Conservation (phyloP, 495 filamentous ascomycete species). For the Lichina pygmaea region DNA sequence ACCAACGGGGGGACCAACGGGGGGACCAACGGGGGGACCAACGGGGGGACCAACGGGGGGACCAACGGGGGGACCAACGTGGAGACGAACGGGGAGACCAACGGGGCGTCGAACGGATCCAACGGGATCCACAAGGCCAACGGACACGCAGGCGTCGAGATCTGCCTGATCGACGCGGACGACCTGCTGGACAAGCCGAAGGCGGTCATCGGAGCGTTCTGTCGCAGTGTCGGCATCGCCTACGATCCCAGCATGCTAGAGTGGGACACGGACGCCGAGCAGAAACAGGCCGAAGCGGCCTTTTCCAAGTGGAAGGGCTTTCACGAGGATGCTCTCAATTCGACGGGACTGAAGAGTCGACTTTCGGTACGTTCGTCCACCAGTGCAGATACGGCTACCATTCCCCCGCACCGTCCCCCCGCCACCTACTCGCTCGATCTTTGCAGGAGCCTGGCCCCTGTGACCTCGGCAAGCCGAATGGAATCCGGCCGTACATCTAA, state of each 20-base stretch:
- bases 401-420: conserved; percentile 14
- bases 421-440: neutral
- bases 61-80: too few species aligned
- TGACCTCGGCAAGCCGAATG: neutral
- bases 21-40: too few species aligned
- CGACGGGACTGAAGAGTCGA: conserved; percentile 41
- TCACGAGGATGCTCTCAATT: conserved; percentile 78
- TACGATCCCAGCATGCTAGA: conserved; percentile 48
- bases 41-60: too few species aligned
- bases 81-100: conserved; percentile 11
- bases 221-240: conserved; percentile 44
- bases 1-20: too few species aligned
- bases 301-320: conserved; percentile 97
- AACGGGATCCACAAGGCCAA: conserved; percentile 2
- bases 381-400: conserved; percentile 37
- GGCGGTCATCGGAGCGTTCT: conserved; percentile 47
- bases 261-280: conserved; percentile 52
- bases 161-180: conserved; percentile 87
- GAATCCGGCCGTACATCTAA: too few species aligned
- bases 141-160: conserved; percentile 16
- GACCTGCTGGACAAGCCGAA: conserved; percentile 67
- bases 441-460: neutral
- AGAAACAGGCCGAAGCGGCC: conserved; percentile 29
- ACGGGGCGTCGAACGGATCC: too few species aligned
- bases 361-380: too few species aligned